Evolutionary conservation across 2,329 filamentous ascomycete species (phyloP).

Genomic region (Coniochaeta hoffmannii): DNA sequence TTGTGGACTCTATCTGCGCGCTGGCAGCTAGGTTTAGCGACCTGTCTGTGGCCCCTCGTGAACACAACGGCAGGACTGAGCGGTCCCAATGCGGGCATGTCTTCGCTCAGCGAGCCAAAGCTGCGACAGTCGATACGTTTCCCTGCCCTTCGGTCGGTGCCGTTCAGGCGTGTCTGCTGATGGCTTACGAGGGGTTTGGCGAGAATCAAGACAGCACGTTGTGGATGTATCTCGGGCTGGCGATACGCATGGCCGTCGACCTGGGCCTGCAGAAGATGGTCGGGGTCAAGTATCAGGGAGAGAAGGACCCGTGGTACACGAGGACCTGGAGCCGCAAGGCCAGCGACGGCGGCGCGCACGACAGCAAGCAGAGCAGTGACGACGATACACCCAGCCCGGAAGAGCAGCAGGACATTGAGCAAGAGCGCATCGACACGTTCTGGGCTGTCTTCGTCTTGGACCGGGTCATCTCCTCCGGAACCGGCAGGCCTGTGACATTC

Average conservation of each 20-base stretch:
- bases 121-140: constrained; percentile 76
- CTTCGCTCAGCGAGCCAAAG: constrained; percentile 76
- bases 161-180: constrained; percentile 73
- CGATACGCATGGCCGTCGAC: constrained; percentile 77
- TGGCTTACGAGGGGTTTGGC: constrained; percentile 86
- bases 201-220: constrained; percentile 81
- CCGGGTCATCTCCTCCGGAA: constrained; percentile 79
- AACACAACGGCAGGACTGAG: constrained; percentile 35
- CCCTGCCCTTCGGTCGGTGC: constrained; percentile 76
- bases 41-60: constrained; percentile 42
- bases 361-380: constrained; percentile 32
- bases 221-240: constrained; percentile 89
- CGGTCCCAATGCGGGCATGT: constrained; percentile 65
- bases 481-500: constrained; percentile 75
- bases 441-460: constrained; percentile 89
- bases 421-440: constrained; percentile 79
- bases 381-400: constrained; percentile 32
- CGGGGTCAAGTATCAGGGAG: constrained; percentile 57
- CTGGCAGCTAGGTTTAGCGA: constrained; percentile 75
- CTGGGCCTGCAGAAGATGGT: constrained; percentile 76
- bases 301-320: constrained; percentile 41
- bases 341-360: constrained; percentile 15
- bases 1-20: constrained; percentile 81
- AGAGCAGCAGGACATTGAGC: constrained; percentile 61
- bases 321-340: constrained; percentile 27